phyloP scores from a whole-genome alignment of 129 eudicot species.

The Pseudognaphalium luteoalbum region DNA sequence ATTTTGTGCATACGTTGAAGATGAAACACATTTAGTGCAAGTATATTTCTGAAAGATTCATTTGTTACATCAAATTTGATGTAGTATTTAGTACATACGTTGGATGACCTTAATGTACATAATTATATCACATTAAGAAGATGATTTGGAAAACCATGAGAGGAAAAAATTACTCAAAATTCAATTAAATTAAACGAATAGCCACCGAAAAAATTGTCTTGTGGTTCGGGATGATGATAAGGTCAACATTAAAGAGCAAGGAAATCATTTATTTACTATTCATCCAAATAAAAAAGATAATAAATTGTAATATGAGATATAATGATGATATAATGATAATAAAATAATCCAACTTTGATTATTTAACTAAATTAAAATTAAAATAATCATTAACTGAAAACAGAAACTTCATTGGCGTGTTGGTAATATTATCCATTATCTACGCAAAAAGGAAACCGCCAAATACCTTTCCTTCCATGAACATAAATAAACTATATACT shows the following conservation, averaged over 20 bases:
- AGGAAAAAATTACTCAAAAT: neutral
- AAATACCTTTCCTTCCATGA: conserved; percentile 9
- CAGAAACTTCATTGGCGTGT: conserved; percentile 36
- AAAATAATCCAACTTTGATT: neutral
- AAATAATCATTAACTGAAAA: conserved; percentile 18
- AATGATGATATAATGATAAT: no score
- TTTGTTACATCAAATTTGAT: no score
- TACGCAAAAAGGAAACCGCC: conserved; percentile 14
- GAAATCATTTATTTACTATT: neutral
- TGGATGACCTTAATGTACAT: no score
- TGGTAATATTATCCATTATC: conserved; percentile 16
- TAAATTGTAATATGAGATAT: no score
- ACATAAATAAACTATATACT: neutral
- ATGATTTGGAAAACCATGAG: no score
- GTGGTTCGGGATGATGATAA: neutral
- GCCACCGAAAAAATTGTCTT: neutral
- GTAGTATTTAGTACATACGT: no score
- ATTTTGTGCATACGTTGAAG: no score
- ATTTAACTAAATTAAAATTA: no score
- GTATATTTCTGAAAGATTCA: no score
- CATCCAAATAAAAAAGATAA: neutral
- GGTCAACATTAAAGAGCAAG: neutral
- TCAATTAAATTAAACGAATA: neutral
- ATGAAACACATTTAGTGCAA: no score
- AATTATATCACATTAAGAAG: no score